Percentiles rank a stretch among this genome's conserved stretches.
phyloP scores from a whole-genome alignment of 2,329 filamentous ascomycete genomes.

The Graphiopsis chlorocephala region DNA sequence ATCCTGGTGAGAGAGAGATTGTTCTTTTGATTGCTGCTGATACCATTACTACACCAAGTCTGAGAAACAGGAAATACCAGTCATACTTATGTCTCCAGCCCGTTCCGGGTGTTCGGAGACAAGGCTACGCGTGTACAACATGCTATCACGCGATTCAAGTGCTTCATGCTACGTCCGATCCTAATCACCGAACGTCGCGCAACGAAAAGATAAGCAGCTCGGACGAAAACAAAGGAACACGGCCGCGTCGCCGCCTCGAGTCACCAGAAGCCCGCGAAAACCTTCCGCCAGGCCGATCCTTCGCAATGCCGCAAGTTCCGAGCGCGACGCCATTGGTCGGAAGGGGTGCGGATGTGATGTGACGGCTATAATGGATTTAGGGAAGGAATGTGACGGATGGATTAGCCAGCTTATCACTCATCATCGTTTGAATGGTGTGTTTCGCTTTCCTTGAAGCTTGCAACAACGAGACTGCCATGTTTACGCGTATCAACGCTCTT shows the following conservation, averaged over 20 bases:
- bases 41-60: neutral
- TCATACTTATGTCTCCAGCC: conserved; percentile 11
- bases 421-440: neutral
- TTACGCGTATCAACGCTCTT: neutral
- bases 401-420: neutral
- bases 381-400: neutral
- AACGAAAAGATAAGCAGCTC: neutral
- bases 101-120: conserved; percentile 9
- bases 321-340: neutral
- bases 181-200: conserved; percentile 6
- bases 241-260: neutral
- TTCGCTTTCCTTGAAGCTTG: neutral
- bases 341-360: neutral
- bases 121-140: neutral
- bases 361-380: neutral
- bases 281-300: neutral
- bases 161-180: conserved; percentile 4
- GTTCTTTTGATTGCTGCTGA: neutral
- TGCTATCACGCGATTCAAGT: conserved; percentile 7
- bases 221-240: conserved; percentile 1
- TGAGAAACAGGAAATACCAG: neutral
- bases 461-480: neutral
- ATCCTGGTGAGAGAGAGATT: neutral
- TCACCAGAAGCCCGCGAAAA: neutral
- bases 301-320: neutral